Evolutionary conservation across 1,139 yeast species (phyloP).

Genomic region (Kazachstania sp.): DNA sequence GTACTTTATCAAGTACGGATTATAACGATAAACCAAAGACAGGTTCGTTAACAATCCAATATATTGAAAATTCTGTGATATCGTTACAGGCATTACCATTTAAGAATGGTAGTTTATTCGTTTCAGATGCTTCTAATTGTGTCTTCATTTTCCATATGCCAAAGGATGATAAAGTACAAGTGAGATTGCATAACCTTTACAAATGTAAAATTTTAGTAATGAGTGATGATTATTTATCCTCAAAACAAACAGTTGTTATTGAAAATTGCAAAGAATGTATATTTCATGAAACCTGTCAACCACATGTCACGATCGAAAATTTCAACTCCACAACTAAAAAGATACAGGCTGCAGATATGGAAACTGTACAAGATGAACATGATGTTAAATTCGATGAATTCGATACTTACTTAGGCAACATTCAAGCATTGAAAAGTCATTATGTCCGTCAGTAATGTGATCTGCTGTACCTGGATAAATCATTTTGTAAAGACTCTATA

Average conservation of each 20-base stretch:
- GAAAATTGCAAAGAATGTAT: conserved; percentile 16
- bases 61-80: conserved; percentile 8
- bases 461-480: background rate
- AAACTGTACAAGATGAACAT: background rate
- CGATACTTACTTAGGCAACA: conserved; percentile 1
- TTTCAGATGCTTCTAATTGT: conserved; percentile 13
- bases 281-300: conserved; percentile 11
- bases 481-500: too few relatives aligned
- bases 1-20: conserved; percentile 3
- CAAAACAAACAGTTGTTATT: conserved; percentile 15
- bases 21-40: background rate
- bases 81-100: conserved; percentile 11
- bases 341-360: background rate
- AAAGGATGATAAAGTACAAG: conserved; percentile 12
- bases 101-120: conserved; percentile 16
- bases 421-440: background rate
- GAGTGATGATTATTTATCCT: background rate
- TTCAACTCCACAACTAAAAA: conserved; percentile 9
- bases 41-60: conserved; percentile 15
- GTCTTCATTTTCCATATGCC: conserved; percentile 10
- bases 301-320: conserved; percentile 12
- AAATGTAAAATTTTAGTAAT: conserved; percentile 14
- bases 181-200: conserved; percentile 16
- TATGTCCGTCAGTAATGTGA: background rate
- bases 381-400: conserved; percentile 6